Base-by-base conservation (phyloP, 2,329 filamentous ascomycete species). In the Teratosphaeria viscida region DNA sequence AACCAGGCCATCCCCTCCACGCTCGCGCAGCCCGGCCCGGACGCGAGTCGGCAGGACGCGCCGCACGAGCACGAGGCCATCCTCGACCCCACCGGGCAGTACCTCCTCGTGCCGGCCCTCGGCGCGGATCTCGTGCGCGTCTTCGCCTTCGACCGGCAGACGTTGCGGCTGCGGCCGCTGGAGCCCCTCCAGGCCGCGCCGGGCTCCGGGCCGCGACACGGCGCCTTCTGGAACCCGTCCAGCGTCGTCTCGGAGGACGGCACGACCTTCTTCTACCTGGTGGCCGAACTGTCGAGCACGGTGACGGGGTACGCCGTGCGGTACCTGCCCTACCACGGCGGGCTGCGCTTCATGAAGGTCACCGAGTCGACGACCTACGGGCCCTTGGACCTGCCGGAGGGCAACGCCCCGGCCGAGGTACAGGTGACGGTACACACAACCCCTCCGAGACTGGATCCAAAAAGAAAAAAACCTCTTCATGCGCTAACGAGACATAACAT, bases 381-480 rank as follows among this genome's bases (percentile, higher is more conserved):
- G 5, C 70, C 64, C 34, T 72, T 71, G 58, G 70, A 75, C 1
- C 71, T 77, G 2, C 77, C 77, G 3, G 64, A 68, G 0, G 78
- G 76, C 16, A 77, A 79, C 62, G 82, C 82, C 61, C 79, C 80
- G 0, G 81, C 80, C 32, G 82, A 84, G 68, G 74, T 85, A n/a
- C 74, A 76, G 54, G 71, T 84, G 6, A 69, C 70, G 65, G 32
- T 69, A 61, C 62, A 63, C 57, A 14, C 23, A 62, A 64, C 58
- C 19, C 4, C 7, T 12, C 55, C 19, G 23, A 14, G 8, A 16
- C 12, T 8, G 23, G 29, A 27, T n/a, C n/a, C n/a, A n/a, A 14
- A 5, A 16, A 47, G 43, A 23, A 23, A 1, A 23, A 23, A 23
- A 23, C 23, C n/a, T 12, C 8, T 43, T 12, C 19, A 43, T 16